Evolutionary conservation across 2,329 filamentous ascomycete genomes (phyloP).

Genomic region (Colletotrichum eremochloae): DNA sequence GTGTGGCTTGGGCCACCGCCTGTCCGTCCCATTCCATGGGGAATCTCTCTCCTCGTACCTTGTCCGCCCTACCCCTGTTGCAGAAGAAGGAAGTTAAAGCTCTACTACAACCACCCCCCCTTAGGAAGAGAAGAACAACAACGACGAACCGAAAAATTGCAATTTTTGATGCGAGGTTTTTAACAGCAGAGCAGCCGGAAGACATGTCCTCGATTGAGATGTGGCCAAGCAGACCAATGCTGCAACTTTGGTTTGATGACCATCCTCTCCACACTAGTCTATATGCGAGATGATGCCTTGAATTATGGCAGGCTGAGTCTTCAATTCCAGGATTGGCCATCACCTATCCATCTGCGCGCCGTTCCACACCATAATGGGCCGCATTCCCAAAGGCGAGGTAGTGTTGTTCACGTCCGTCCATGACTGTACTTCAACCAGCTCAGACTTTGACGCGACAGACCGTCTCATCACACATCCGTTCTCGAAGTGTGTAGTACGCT

Average conservation of each 20-base stretch:
- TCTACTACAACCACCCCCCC: constrained; percentile 29
- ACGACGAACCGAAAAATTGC: constrained; percentile 1
- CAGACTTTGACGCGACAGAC: not conserved
- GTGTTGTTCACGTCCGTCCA: constrained; percentile 9
- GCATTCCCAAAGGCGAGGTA: constrained; percentile 29
- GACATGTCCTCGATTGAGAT: constrained; percentile 14
- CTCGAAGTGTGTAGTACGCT: not conserved
- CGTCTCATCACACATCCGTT: not conserved
- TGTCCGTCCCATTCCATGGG: constrained; percentile 23
- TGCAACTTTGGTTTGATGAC: constrained; percentile 13
- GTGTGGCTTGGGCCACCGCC: constrained; percentile 27
- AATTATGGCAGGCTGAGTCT: constrained; percentile 1
- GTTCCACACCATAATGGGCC: constrained; percentile 13
- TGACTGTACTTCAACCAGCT: not conserved
- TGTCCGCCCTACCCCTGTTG: not conserved
- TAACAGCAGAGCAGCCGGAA: not conserved
- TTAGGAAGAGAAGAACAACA: not conserved
- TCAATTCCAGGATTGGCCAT: constrained; percentile 8
- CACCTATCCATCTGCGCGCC: constrained; percentile 3
- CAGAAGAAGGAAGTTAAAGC: constrained; percentile 1
- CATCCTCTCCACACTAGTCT: constrained; percentile 8
- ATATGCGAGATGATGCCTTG: constrained; percentile 2
- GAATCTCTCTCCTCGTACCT: constrained; percentile 10
- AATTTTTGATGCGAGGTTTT: constrained; percentile 12
- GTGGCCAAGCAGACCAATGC: constrained; percentile 8